Evolutionary conservation across 179 eudicot species (phyloP), one percentile per base, ranked within the genome.

Genomic region (Actinidia arguta): DNA sequence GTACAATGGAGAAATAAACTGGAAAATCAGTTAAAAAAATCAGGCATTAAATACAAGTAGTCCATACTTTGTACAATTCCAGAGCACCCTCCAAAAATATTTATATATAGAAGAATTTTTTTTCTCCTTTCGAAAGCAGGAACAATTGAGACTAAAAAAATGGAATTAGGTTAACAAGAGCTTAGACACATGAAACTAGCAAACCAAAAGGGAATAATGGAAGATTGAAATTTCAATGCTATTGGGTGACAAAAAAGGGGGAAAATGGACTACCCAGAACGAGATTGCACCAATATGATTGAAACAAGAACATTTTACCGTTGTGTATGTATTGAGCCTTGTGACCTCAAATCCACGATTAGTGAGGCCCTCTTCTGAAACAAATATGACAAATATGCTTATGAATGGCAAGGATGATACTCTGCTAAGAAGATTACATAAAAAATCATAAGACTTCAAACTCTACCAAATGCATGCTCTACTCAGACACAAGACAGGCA

Each of bases 261-360:
- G 12, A 70, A 36, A 70, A 46, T 42, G 74, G 27, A 36, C 24
- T 44, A 70, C 7, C 5, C 74, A 70, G 13, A 76, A 75, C 31
- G 3, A 76, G 36, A 63, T 20, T 68, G 42, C 77, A 48, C 10
- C 47, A 27, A n/a, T 27, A 46, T 6, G 8, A 74, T 50, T 13
- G 25, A 31, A 71, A 54, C 44, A 16, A 5, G 0, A 44, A 42
- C 46, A 59, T 22, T 18, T 81, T 93, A 96, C 99, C 88, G 98
- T 96, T 17, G 98, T 93, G 82, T 96, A 96, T 54, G 98, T 95
- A 87, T 95, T 95, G 78, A 96, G 89, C 88, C 99, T 90, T 52
- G 92, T 96, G 82, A 96, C 98, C 72, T 87, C 86, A 84, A 96
- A 96, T 76, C 99, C 99, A 76, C 99, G 98, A 69, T 78, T 83